Evolutionary conservation across 306 rosid genomes (phyloP).

Genomic region (Trifolium repens): DNA sequence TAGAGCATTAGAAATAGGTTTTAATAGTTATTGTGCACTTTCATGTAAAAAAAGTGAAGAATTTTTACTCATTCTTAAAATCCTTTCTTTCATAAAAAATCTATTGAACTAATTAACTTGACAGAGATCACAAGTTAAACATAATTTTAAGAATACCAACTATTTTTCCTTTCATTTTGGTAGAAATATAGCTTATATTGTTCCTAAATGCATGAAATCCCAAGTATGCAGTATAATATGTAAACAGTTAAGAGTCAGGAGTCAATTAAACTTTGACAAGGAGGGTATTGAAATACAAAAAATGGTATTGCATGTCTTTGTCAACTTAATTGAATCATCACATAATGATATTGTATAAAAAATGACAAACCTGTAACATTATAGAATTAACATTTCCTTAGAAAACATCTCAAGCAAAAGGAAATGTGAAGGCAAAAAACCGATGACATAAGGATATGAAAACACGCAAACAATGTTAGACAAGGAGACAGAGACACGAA

Average conservation of each 20-base stretch:
- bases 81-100: not conserved
- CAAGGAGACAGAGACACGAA: too few species aligned
- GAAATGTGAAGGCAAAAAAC: too few species aligned
- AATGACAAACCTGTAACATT: slow-evolving; percentile 89
- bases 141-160: slow-evolving; percentile 20
- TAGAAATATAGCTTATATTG: slow-evolving; percentile 2
- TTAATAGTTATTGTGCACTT: too few species aligned
- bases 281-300: not conserved
- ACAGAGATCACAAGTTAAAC: not conserved
- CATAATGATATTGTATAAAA: not conserved
- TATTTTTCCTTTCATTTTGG: not conserved
- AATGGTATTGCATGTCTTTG: slow-evolving; percentile 27
- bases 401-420: too few species aligned
- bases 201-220: slow-evolving; percentile 10
- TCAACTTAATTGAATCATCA: slow-evolving; percentile 18
- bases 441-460: too few species aligned
- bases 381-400: slow-evolving; percentile 57
- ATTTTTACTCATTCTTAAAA: not conserved
- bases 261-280: slow-evolving; percentile 9
- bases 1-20: too few species aligned
- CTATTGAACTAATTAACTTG: not conserved
- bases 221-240: not conserved
- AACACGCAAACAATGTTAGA: too few species aligned
- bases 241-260: not conserved
- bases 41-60: not conserved